Evolutionary conservation across 768 basidiomycete genomes (phyloP).

Genomic region (Leccinum truebloodii): DNA sequence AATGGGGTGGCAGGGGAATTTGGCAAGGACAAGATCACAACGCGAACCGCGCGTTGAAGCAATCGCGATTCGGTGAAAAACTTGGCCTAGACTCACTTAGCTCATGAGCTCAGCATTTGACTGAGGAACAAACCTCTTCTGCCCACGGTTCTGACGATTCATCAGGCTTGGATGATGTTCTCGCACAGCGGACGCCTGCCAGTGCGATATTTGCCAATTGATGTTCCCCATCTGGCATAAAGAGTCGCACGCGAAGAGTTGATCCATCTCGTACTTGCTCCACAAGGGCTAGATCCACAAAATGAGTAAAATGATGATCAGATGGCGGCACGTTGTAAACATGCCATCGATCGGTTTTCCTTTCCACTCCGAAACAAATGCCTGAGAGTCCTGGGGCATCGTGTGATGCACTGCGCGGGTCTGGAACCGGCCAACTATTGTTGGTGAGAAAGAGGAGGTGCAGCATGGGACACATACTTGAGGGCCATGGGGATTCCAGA

Average conservation of each 20-base stretch:
- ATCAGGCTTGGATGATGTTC: constrained; percentile 67
- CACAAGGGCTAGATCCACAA: constrained; percentile 64
- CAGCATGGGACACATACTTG: constrained; percentile 42
- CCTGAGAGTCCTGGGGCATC: constrained; percentile 89
- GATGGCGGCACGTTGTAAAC: constrained; percentile 6
- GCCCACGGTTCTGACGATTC: constrained; percentile 82
- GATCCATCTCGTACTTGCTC: constrained; percentile 94
- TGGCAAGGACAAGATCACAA: constrained; percentile 79
- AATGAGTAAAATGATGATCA: constrained; percentile 8
- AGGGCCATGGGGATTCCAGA: constrained; percentile 85
- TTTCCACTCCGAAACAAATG: constrained; percentile 89
- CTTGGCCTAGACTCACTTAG: constrained; percentile 62
- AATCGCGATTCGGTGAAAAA: constrained; percentile 91
- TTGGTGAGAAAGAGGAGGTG: constrained; percentile 1
- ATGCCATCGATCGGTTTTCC: constrained; percentile 87
- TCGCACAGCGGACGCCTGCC: constrained; percentile 79
- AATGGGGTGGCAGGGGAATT: constrained; percentile 77
- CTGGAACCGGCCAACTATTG: constrained; percentile 37
- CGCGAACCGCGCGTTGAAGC: constrained; percentile 75
- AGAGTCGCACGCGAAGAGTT: constrained; percentile 82
- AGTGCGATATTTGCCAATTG: constrained; percentile 86
- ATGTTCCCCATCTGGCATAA: constrained; percentile 87
- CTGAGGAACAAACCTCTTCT: constrained; percentile 69
- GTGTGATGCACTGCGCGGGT: constrained; percentile 73
- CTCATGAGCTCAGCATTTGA: neutral